These are phyloP conservation scores for Leptographium procerum DNA, from an alignment of 2,329 filamentous ascomycete species.

Conservation along the genomic window DNA sequence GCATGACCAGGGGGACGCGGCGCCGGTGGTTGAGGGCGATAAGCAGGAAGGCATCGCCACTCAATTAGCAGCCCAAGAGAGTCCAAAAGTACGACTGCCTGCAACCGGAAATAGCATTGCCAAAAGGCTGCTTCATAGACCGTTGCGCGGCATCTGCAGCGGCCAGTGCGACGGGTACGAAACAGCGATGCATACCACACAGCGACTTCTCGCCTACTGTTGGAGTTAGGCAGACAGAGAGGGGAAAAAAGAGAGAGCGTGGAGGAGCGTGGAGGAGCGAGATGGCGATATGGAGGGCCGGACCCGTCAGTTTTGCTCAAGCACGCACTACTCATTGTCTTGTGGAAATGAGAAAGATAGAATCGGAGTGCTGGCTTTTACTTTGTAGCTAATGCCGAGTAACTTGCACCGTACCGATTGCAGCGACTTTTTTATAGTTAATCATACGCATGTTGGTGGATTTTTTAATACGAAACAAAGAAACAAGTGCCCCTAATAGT, in stretches of 20 bases:
- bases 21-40: neutral
- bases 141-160: neutral
- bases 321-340: neutral
- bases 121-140: neutral
- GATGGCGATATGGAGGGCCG: no score
- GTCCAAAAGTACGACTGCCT: neutral
- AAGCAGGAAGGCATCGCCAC: neutral
- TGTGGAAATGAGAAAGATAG: neutral
- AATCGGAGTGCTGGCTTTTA: neutral
- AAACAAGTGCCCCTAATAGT: neutral
- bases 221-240: neutral
- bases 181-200: neutral
- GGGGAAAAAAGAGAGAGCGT: neutral
- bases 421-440: no score
- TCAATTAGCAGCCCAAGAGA: neutral
- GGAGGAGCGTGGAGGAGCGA: no score
- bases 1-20: neutral
- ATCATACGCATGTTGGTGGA: no score
- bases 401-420: neutral
- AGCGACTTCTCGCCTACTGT: neutral
- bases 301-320: no score
- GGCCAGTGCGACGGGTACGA: neutral
- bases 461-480: neutral
- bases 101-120: neutral
- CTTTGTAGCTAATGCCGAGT: neutral